phyloP scores from a whole-genome alignment of 768 basidiomycete genomes.

The Daedaleopsis sinensis region DNA sequence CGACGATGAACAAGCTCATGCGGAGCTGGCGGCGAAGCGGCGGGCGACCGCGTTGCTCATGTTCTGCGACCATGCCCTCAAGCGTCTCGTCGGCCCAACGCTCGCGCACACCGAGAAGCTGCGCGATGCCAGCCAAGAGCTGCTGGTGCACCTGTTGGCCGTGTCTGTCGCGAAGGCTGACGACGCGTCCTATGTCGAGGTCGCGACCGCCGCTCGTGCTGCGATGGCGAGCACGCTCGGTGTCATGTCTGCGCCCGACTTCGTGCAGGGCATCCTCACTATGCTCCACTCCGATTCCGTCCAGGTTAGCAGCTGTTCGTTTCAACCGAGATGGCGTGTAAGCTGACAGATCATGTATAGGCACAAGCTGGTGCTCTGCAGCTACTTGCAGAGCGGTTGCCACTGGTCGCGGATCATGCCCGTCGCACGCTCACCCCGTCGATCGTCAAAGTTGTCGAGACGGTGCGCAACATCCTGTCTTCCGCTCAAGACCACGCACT shows the following conservation, averaged over 20 bases:
- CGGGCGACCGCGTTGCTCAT: slow-evolving; percentile 70
- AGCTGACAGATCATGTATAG: slow-evolving; percentile 37
- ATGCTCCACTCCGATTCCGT: slow-evolving; percentile 54
- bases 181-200: slow-evolving; percentile 34
- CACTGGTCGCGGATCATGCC: slow-evolving; percentile 55
- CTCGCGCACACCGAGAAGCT: slow-evolving; percentile 18
- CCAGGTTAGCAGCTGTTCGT: slow-evolving; percentile 44
- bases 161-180: slow-evolving; percentile 18
- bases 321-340: background rate
- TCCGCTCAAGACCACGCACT: slow-evolving; percentile 43
- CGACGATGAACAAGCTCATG: slow-evolving; percentile 60
- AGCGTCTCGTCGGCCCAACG: slow-evolving; percentile 33
- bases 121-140: slow-evolving; percentile 52
- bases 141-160: slow-evolving; percentile 34
- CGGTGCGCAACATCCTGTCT: slow-evolving; percentile 52
- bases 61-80: slow-evolving; percentile 60
- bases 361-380: slow-evolving; percentile 69
- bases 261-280: slow-evolving; percentile 56
- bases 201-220: slow-evolving; percentile 49
- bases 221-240: slow-evolving; percentile 58
- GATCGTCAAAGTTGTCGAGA: slow-evolving; percentile 55
- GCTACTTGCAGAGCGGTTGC: slow-evolving; percentile 67
- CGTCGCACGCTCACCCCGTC: slow-evolving; percentile 54
- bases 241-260: slow-evolving; percentile 72
- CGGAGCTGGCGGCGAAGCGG: slow-evolving; percentile 49